Evolutionary conservation across 1,139 yeast genomes (phyloP), one percentile per base, ranked within the genome.

Genomic region (Yamadazyma membranifaciens): DNA sequence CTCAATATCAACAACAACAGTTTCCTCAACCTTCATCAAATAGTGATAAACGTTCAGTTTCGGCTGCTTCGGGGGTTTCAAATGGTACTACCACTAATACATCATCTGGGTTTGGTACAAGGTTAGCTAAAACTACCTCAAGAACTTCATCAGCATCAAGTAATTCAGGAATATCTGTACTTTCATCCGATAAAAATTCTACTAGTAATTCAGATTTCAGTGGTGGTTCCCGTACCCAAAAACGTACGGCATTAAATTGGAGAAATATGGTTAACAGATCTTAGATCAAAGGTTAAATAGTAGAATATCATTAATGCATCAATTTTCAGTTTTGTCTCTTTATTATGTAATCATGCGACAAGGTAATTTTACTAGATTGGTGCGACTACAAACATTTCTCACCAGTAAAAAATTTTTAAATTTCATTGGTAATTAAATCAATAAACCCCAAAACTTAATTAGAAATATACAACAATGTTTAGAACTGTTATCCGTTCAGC

Each of bases 161-260:
- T 31, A 55, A 56, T 31, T 60, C 69, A 10, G 67, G 67, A 13
- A 42, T 62, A 30, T 50, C 54, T 4, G 65, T 65, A 9, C 47
- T 62, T 38, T 49, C 53, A 1, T 48, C 51, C 2, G 54, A 46
- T 26, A 50, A 45, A 28, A 45, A 38, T 28, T 48, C 52, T 3
- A 40, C 47, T 20, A 41, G 41, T 16, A 45, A 44, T 20, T 49
- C 48, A 10, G 36, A 38, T 22, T 20, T 32, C 20, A 45, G 46
- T 39, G 37, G 37, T 24, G n/a, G 36, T 12, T 40, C 49, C n/a
- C 12, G 6, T 7, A 55, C 59, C 44, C 52, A 63, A 15, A 72
- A 69, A 60, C 60, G 76, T 46, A 72, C 77, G 17, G 70, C 76
- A 1, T 57, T 73, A 59, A 71, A 70, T 56, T 75, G 80, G 80